Conservation (phyloP, 176 grass and related monocot species). For the Saccharum spontaneum region DNA sequence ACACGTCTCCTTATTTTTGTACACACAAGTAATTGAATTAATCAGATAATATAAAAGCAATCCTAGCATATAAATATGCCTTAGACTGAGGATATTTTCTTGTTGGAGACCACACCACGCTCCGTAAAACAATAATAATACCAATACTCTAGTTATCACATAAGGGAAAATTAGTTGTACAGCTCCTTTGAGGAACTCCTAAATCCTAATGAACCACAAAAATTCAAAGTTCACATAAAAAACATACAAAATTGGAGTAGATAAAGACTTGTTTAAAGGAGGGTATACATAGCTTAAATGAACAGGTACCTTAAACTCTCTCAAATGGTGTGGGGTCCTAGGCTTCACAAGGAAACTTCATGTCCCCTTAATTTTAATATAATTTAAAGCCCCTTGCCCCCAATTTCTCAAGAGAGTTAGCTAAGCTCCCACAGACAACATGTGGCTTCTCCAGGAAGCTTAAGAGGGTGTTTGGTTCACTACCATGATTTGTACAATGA, state of each 20-base stretch:
- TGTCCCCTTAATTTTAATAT: background rate
- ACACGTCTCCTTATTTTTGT: background rate
- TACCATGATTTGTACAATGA: background rate
- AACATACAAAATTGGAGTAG: background rate
- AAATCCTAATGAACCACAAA: background rate
- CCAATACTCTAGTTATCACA: background rate
- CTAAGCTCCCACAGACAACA: background rate
- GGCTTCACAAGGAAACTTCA: background rate
- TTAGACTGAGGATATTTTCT: constrained; percentile 9
- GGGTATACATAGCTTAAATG: background rate
- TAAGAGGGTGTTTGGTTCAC: background rate
- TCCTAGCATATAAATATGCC: constrained; percentile 13
- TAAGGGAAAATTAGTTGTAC: background rate
- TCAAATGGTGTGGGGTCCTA: background rate
- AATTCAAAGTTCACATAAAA: background rate
- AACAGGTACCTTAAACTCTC: background rate
- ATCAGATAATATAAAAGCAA: constrained; percentile 5
- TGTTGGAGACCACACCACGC: background rate
- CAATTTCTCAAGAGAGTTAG: background rate
- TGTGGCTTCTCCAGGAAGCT: background rate
- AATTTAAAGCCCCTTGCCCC: background rate
- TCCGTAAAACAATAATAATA: background rate
- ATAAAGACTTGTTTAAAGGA: background rate
- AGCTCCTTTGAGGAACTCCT: background rate
- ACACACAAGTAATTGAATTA: background rate